Evolutionary conservation across 176 grass and related monocot genomes (phyloP), one percentile per base, ranked within the genome.

Genomic region (Eleusine indica): DNA sequence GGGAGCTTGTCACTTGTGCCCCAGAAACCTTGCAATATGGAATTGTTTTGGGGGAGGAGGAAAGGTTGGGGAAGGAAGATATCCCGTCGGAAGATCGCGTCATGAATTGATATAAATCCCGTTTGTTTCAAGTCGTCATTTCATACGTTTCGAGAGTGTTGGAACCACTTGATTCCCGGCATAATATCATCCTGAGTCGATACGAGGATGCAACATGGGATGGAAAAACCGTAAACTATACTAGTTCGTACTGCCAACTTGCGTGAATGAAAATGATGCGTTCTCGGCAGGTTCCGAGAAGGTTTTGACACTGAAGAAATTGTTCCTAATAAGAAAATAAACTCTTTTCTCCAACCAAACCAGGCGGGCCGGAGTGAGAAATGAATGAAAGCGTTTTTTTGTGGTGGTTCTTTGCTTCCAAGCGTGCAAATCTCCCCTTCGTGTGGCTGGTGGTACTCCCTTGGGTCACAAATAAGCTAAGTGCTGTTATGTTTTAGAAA

Each of bases 161-260:
- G 61, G 62, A 73, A 40, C 61, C 73, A 73, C 32, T 12, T 52
- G 30, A 49, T 53, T 35, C 52, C 22, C 29, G 8, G 82, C 49
- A 57, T 22, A 14, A 61, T 35, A 19, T 39, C 13, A 25, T 46
- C 29, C 44, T 78, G 62, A 52, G 19, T 60, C 19, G 19, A 89
- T 80, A 35, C 76, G 82, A 75, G 70, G 77, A 76, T 80, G 70
- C 42, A 74, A 80, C 21, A 74, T 75, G 86, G 49, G 28, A 52
- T 12, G 41, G 41, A 16, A 0, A 11, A 10, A 40, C 3, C 75
- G 38, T 14, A 66, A 30, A 41, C 3, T 73, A 57, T 57, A 35
- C 1, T 18, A 6, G 15, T 9, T 40, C 46, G 17, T 68, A 37
- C 70, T 37, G 29, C 22, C 63, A 62, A 57, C 18, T 28, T 79